These are phyloP conservation scores for Suillus brevipes DNA, from an alignment of 768 basidiomycete genomes.

Conservation along the genomic window DNA sequence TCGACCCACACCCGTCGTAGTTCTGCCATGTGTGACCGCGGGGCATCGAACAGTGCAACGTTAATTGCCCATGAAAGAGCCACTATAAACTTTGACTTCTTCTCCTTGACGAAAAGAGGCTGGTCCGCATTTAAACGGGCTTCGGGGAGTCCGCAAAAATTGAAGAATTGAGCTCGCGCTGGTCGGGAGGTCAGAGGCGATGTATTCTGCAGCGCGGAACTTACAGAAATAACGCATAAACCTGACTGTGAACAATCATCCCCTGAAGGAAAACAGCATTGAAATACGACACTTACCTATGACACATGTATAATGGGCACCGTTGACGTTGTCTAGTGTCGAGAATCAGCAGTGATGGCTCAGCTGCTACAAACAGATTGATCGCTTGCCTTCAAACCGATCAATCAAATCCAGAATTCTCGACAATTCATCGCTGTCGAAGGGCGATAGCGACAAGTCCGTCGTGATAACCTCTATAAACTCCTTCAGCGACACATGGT, in stretches of 20 bases:
- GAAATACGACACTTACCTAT: background rate
- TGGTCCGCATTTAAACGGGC: constrained; percentile 47
- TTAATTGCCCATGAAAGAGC: constrained; percentile 3
- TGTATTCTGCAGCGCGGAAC: constrained; percentile 6
- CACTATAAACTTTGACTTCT: constrained; percentile 1
- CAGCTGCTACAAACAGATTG: background rate
- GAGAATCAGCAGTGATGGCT: background rate
- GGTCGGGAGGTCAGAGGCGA: background rate
- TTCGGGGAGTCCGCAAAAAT: constrained; percentile 47
- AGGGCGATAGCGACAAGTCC: constrained; percentile 8
- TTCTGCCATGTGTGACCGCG: constrained; percentile 41
- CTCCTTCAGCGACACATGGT: constrained; percentile 13
- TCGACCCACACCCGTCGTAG: constrained; percentile 49
- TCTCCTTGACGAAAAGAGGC: constrained; percentile 33
- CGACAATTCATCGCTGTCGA: constrained; percentile 8
- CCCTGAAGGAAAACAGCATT: background rate
- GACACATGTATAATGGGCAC: constrained; percentile 5
- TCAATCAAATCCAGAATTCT: constrained; percentile 11
- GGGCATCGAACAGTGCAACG: constrained; percentile 41
- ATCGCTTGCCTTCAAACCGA: constrained; percentile 4
- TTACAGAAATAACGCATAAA: constrained; percentile 46
- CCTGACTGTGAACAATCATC: constrained; percentile 31
- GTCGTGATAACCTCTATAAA: constrained; percentile 14
- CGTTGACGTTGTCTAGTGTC: constrained; percentile 1
- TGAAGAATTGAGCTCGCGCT: constrained; percentile 38